Evolutionary conservation across 169 alveolate species (phyloP), one percentile per base, ranked within the genome.

Genomic region (Eimeria falciformis): DNA sequence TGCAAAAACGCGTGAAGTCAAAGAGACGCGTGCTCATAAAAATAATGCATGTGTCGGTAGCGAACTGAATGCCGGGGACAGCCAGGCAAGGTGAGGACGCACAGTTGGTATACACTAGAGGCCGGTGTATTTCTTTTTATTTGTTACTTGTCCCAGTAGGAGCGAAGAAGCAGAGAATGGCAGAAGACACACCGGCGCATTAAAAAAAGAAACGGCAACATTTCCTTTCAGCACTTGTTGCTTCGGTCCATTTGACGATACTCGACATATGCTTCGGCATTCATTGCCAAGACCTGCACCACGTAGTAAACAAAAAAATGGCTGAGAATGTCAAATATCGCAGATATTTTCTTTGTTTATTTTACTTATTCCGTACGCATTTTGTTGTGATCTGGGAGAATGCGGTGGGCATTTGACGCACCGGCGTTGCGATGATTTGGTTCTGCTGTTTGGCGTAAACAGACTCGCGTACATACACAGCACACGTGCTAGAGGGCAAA

Each of bases 401-500:
- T 21, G 43, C 3, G 43, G 17, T 43, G 5, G 69, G 33, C 18
- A 53, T 3, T 18, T 29, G 73, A 50, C 81, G 27, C 40, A 62
- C 91, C 81, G 78, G 69, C 29, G 81, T 58, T 9, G 81, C 68
- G 66, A 9, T 66, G 17, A 65, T 65, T 27, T 29, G 46, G 77
- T 45, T 53, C 33, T 65, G 68, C 81, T 83, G 58, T 71, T 62
- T 66, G 65, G 37, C 65, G 78, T 43, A 89, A 27, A 89, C 46
- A 2, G 75, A 50, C 25, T 77, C 89, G 33, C 83, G 77, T 0
- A 77, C 93, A 58, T 89, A 89, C 23, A 89, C 90, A 3, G 93
- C 93, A 14, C 75, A 82, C 1, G 93, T 89, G 65, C 90, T 62
- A 18, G 90, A 89, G 79, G 93, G 93, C 65, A 89, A 90, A 53